Percentiles rank a stretch among this genome's conserved stretches.
Evolutionary conservation across 2,329 filamentous ascomycete genomes (phyloP).

Genomic region (Coniochaeta sp.): DNA sequence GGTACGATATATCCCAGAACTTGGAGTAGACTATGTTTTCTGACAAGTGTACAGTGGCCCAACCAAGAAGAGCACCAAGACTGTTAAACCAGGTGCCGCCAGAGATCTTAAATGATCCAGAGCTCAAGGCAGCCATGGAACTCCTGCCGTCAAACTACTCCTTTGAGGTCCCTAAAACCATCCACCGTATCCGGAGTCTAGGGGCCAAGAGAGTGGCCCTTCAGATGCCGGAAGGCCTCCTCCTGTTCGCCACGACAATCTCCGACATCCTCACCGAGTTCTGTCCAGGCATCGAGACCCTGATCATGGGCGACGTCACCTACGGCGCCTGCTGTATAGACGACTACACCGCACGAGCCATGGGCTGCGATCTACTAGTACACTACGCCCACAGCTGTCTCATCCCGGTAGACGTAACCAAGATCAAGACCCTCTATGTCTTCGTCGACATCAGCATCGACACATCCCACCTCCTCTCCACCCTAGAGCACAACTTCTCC

Average conservation of each 20-base stretch:
- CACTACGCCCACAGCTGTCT: slow-evolving; percentile 97
- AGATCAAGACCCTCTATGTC: slow-evolving; percentile 95
- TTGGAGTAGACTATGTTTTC: slow-evolving; percentile 3
- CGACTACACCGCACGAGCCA: slow-evolving; percentile 89
- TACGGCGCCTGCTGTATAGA: slow-evolving; percentile 99
- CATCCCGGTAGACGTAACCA: slow-evolving; percentile 92
- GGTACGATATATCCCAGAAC: slow-evolving; percentile 37
- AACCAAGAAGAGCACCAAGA: slow-evolving; percentile 64
- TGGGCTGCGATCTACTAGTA: slow-evolving; percentile 89
- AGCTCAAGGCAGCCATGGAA: slow-evolving; percentile 78
- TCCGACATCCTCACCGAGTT: slow-evolving; percentile 94
- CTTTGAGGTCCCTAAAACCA: slow-evolving; percentile 97
- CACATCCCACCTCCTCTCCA: slow-evolving; percentile 75
- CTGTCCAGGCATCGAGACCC: slow-evolving; percentile 81
- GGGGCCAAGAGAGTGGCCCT: slow-evolving; percentile 77
- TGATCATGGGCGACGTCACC: slow-evolving; percentile 99
- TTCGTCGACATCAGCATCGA: slow-evolving; percentile 98
- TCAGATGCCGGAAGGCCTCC: slow-evolving; percentile 94
- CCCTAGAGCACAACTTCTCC: slow-evolving; percentile 81
- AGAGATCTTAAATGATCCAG: slow-evolving; percentile 76
- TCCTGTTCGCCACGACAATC: slow-evolving; percentile 94
- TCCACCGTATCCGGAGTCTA: slow-evolving; percentile 80
- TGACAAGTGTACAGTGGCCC: slow-evolving; percentile 47
- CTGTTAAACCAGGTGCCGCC: slow-evolving; percentile 87
- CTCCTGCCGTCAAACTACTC: slow-evolving; percentile 94